Evolutionary conservation across 495 filamentous ascomycete genomes (phyloP).

Genomic region (Penicillium daleae): DNA sequence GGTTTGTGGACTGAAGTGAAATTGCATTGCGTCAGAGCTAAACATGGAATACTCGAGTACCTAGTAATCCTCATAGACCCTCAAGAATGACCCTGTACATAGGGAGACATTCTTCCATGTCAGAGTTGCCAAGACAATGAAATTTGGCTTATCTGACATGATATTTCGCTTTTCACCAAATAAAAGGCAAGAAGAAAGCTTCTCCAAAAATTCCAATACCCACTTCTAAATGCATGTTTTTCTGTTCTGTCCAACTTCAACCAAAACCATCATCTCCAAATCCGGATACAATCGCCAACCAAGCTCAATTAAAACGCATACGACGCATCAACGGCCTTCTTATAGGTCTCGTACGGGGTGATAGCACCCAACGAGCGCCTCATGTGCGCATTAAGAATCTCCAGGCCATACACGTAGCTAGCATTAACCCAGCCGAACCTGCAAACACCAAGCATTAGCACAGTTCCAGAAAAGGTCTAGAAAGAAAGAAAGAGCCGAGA

Average conservation of each 20-base stretch:
- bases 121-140: not conserved
- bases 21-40: slow-evolving; percentile 2
- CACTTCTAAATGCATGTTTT: slow-evolving; percentile 4
- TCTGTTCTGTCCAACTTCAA: not conserved
- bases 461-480: not conserved
- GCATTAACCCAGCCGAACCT: slow-evolving; percentile 99
- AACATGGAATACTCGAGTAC: not conserved
- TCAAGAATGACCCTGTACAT: not conserved
- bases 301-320: slow-evolving; percentile 23
- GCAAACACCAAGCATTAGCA: slow-evolving; percentile 32
- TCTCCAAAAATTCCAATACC: not conserved
- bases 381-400: slow-evolving; percentile 82
- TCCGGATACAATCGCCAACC: not conserved
- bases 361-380: slow-evolving; percentile 81
- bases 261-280: not conserved
- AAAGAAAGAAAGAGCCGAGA: slow-evolving; percentile 2
- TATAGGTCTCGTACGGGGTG: slow-evolving; percentile 76
- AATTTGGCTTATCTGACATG: not conserved
- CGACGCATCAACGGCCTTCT: slow-evolving; percentile 42
- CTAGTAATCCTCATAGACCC: too few relatives aligned
- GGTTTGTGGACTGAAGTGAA: not conserved
- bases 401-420: slow-evolving; percentile 87
- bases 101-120: not conserved
- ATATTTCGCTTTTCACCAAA: not conserved
- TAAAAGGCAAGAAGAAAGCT: not conserved